Evolutionary conservation across 441 rosid genomes (phyloP), one percentile per base, ranked within the genome.

Genomic region (Gossypium trilobum): DNA sequence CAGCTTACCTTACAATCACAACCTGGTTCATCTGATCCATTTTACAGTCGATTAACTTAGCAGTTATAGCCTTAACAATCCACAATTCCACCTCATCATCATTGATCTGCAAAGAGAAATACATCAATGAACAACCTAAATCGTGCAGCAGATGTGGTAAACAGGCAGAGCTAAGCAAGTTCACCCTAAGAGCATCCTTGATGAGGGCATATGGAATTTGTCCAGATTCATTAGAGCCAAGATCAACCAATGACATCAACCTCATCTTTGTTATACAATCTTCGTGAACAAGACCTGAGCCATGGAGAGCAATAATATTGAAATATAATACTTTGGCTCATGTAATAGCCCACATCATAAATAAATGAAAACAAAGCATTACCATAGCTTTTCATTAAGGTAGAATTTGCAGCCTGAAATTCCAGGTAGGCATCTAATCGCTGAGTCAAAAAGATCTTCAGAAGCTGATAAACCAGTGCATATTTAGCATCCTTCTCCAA

Each of bases 11-110:
- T 81, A 93, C 94, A 76, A 90, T 76, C 67, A 90, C 86, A 73
- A 81, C 88, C 85, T 88, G 85, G 85, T 93, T 93, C 97, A 93
- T 87, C 85, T 95, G 98, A 80, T 95, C 97, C 89, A 95, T 91
- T 84, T 86, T 90, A 78, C 98, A 88, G 66, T 85, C 91, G 50
- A 93, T 80, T 79, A 95, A 79, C 79, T 89, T 93, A 0, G 88
- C 88, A 73, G 92, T 85, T 73, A 88, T 90, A 55, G 99, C 99
- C 87, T 84, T 95, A 59, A 93, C 98, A 16, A 95, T 84, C 99
- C 99, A 95, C 36, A 79, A 48, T 76, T 95, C 99, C 33, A 95
- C 95, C 78, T 91, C 98, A 75, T 87, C 88, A 23, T 86, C 89
- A 22, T 79, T 82, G 77, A 95, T 85, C 99, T 95, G 84, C 66